These are phyloP conservation scores for Gynandropsis gynandra DNA, from an alignment of 345 rosid genomes.

Conservation along the genomic window DNA sequence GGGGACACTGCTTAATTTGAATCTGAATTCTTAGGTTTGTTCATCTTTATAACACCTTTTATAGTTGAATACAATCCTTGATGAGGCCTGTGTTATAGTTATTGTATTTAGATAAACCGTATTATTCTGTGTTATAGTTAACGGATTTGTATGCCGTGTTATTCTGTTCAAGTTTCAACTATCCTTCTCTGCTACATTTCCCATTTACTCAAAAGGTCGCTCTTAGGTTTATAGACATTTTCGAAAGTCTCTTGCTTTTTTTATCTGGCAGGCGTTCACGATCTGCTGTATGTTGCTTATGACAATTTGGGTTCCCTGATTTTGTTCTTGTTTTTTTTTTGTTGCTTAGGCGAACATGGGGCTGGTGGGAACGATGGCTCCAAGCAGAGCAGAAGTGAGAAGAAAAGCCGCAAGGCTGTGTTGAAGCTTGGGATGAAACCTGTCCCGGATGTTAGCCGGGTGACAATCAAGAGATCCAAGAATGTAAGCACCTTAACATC, in stretches of 20 bases:
- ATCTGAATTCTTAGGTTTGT: neutral
- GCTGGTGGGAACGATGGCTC: conserved; percentile 59
- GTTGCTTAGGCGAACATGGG: conserved; percentile 18
- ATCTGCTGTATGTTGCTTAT: neutral
- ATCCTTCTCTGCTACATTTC: no score
- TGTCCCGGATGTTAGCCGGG: conserved; percentile 68
- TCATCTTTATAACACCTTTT: neutral
- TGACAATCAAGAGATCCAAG: conserved; percentile 67
- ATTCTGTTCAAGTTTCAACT: no score
- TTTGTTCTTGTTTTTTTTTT: neutral
- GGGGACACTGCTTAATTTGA: neutral
- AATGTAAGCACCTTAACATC: conserved; percentile 31
- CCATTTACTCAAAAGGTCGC: no score
- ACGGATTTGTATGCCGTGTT: neutral
- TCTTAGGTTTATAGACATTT: no score
- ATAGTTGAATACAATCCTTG: no score
- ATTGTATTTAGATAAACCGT: no score
- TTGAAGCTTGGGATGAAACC: conserved; percentile 76
- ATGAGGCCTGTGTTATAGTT: neutral
- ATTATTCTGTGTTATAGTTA: no score
- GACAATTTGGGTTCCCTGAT: neutral
- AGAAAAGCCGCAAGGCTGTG: conserved; percentile 75
- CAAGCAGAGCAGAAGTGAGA: conserved; percentile 77
- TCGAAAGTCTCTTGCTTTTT: no score
- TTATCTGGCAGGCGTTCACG: neutral